Percentiles rank a stretch among this genome's conserved stretches.
Conservation (phyloP, 1,284 basidiomycete genomes). For the Fistulina hepatica region DNA sequence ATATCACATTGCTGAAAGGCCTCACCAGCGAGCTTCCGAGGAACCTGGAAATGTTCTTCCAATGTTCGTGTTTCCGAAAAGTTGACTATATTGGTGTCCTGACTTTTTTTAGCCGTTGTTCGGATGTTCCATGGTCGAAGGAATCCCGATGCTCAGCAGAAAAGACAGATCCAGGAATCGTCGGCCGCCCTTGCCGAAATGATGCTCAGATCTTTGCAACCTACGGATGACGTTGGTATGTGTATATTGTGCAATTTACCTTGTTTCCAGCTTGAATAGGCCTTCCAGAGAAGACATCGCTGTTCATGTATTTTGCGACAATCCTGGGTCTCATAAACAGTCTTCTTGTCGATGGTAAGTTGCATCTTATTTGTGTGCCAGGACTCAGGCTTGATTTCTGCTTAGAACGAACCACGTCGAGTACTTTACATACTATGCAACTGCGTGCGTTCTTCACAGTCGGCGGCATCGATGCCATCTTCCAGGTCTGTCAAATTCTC, state of each 20-base stretch:
- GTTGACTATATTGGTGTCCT: background rate
- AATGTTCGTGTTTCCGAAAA: constrained; percentile 46
- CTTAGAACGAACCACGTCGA: constrained; percentile 62
- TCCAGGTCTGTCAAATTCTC: constrained; percentile 50
- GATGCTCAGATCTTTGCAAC: constrained; percentile 63
- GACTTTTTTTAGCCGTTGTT: constrained; percentile 55
- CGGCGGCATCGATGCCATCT: constrained; percentile 65
- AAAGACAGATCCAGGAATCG: constrained; percentile 64
- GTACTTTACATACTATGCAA: constrained; percentile 75
- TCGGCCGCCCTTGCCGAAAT: constrained; percentile 63
- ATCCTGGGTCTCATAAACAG: constrained; percentile 66
- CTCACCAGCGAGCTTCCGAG: constrained; percentile 73
- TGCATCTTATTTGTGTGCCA: constrained; percentile 3
- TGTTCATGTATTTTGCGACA: constrained; percentile 68
- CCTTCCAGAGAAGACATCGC: too few species aligned
- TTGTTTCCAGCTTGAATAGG: too few species aligned
- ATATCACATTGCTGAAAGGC: constrained; percentile 73
- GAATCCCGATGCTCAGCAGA: constrained; percentile 67
- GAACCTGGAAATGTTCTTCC: constrained; percentile 77
- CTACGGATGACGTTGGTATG: constrained; percentile 46
- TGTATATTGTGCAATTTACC: background rate
- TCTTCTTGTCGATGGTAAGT: constrained; percentile 76
- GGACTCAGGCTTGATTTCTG: constrained; percentile 4
- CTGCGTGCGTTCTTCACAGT: constrained; percentile 64
- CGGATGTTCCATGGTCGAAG: constrained; percentile 81